Percentiles rank a stretch among this genome's conserved stretches.
Evolutionary conservation across 2,329 filamentous ascomycete genomes (phyloP).

Genomic region (Fusarium sp.): DNA sequence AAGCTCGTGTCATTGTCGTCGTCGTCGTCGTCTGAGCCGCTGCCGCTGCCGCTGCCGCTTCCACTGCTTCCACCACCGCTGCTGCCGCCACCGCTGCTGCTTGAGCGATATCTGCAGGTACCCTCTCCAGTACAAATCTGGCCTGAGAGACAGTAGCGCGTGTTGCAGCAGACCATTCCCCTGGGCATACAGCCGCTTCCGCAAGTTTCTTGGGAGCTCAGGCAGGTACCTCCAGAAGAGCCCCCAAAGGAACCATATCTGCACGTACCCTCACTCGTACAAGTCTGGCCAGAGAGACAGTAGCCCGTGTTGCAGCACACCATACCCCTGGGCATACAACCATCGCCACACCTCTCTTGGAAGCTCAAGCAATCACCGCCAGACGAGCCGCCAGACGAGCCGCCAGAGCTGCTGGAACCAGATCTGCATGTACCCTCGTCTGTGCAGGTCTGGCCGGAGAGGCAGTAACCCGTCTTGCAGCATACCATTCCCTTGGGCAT

Average conservation of each 20-base stretch:
- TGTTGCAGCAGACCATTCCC: slow-evolving; percentile 42
- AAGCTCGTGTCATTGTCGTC: slow-evolving; percentile 4
- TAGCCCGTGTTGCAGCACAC: slow-evolving; percentile 45
- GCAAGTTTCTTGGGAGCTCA: slow-evolving; percentile 34
- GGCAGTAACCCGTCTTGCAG: slow-evolving; percentile 47
- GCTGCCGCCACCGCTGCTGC: slow-evolving; percentile 20
- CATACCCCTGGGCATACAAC: slow-evolving; percentile 45
- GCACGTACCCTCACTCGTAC: slow-evolving; percentile 31
- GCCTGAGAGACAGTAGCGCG: slow-evolving; percentile 45
- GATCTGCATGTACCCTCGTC: slow-evolving; percentile 26
- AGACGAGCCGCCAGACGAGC: background rate
- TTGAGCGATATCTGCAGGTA: slow-evolving; percentile 27
- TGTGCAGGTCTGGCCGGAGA: slow-evolving; percentile 41
- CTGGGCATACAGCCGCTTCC: slow-evolving; percentile 43
- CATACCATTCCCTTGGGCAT: slow-evolving; percentile 45
- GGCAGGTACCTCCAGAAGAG: slow-evolving; percentile 29
- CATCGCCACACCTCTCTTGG: slow-evolving; percentile 36
- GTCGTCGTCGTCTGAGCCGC: slow-evolving; percentile 20
- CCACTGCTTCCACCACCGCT: no score
- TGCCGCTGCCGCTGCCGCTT: slow-evolving; percentile 25
- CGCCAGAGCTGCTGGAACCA: slow-evolving; percentile 22
- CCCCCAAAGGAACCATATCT: slow-evolving; percentile 14
- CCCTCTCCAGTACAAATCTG: slow-evolving; percentile 37
- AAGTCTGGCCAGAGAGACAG: slow-evolving; percentile 45
- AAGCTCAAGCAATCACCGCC: slow-evolving; percentile 33